A percentile compares a stretch with the other conserved stretches of the same genome.
Evolutionary conservation across 352 stramenopile genomes (phyloP).

Genomic region (Stephanocyclus meneghinianus): DNA sequence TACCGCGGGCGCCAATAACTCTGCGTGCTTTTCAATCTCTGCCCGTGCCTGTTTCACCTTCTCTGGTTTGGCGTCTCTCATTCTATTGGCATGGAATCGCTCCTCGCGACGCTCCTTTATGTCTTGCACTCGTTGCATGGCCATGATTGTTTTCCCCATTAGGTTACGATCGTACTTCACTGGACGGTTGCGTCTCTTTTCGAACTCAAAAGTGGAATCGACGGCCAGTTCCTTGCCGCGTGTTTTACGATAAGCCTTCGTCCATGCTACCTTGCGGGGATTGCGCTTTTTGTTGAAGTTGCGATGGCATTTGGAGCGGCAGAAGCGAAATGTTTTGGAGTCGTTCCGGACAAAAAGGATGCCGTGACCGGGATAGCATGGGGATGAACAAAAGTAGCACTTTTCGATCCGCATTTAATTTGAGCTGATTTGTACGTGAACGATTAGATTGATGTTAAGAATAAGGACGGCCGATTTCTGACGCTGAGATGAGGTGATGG

Average conservation of each 20-base stretch:
- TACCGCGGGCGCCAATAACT: conserved; percentile 85
- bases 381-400: conserved; percentile 99
- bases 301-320: conserved; percentile 99
- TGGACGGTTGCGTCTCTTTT: conserved; percentile 97
- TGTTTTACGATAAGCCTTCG: conserved; percentile 97
- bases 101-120: conserved; percentile 96
- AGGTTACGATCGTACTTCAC: conserved; percentile 99
- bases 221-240: conserved; percentile 99
- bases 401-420: conserved; percentile 95
- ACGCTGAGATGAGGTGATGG: neutral
- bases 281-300: conserved; percentile 99
- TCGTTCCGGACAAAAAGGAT: conserved; percentile 99
- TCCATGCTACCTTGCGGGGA: conserved; percentile 99
- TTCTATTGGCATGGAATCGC: conserved; percentile 97
- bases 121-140: conserved; percentile 96
- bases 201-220: conserved; percentile 99
- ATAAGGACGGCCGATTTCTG: neutral
- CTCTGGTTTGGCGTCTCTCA: conserved; percentile 85
- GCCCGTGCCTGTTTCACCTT: conserved; percentile 85
- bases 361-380: conserved; percentile 98
- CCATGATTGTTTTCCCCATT: conserved; percentile 97
- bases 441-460: neutral
- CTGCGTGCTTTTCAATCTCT: conserved; percentile 87
- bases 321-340: conserved; percentile 99
- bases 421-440: neutral